Evolutionary conservation across 768 basidiomycete species (phyloP), one percentile per base, ranked within the genome.

Genomic region (Amanita pseudoporphyria): DNA sequence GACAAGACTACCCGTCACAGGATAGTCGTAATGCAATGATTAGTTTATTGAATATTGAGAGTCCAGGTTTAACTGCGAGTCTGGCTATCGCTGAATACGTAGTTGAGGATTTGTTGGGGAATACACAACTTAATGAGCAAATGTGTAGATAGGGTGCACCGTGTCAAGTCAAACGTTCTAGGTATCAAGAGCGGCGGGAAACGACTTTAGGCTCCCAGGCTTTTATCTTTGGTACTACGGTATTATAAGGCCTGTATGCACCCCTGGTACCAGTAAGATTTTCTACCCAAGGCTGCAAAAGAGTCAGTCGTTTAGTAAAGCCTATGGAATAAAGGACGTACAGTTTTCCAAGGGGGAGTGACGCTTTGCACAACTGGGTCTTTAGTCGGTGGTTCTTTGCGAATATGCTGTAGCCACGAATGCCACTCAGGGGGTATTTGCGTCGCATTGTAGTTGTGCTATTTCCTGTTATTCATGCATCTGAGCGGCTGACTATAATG

Each of bases 391-490:
- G 91, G 77, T 21, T 82, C 79, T 56, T 82, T 78, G 43, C 95
- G 86, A 58, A 95, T 96, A 61, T 96, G 92, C 9, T 77, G 74
- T 32, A 97, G 68, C 94, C 94, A 98, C 4, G 93, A 82, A 69
- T 96, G 95, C 95, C 95, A 97, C 67, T 95, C 93, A 0, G 94
- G 79, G 13, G 92, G 88, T 31, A 96, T 83, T 71, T 99, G 95
- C 0, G 89, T 77, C n/a, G 88, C 90, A 59, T 97, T 86, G 67
- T 75, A 83, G 54, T 92, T 79, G 61, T 93, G 88, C 79, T 89
- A 53, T 21, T 31, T 57, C 22, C 49, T 40, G 36, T 46, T 24
- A 49, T 45, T 46, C 28, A 22, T 28, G 9, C 32, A 28, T 28
- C 28, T 45, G 22, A 38, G 36, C 45, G 44, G 40, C 16, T 36